phyloP scores from a whole-genome alignment of 2,329 filamentous ascomycete species.

The Calonectria multiphialidica region DNA sequence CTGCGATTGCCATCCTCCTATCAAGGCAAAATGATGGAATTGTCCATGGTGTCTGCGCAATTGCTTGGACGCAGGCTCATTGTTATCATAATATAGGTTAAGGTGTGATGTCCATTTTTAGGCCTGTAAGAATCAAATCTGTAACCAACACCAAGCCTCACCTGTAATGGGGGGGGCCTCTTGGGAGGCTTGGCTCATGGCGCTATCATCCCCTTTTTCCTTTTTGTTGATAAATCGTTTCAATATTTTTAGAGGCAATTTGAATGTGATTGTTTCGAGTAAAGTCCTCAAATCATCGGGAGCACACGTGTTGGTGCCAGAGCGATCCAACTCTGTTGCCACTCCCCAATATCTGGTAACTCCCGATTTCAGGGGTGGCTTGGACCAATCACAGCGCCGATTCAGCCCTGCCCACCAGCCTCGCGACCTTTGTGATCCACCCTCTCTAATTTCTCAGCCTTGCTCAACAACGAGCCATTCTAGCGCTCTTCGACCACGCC shows the following conservation, averaged over 20 bases:
- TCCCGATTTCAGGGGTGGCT: slow-evolving; percentile 43
- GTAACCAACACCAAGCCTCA: neutral
- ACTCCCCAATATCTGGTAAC: slow-evolving; percentile 37
- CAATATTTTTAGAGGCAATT: neutral
- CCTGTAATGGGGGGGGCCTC: neutral
- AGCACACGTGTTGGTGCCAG: slow-evolving; percentile 2
- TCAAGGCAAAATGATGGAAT: neutral
- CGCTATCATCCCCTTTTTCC: neutral
- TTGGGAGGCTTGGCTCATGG: neutral
- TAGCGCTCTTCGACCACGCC: neutral
- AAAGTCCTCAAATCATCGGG: neutral
- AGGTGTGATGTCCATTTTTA: neutral
- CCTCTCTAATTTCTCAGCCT: slow-evolving; percentile 33
- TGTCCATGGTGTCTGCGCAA: neutral
- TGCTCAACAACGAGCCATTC: slow-evolving; percentile 22
- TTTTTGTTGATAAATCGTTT: neutral
- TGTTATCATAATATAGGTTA: neutral
- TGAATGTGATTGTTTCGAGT: neutral
- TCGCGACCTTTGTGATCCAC: neutral
- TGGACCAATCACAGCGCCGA: slow-evolving; percentile 28
- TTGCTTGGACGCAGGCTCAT: neutral
- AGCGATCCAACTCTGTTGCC: slow-evolving; percentile 9
- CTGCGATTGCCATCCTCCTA: too few species aligned
- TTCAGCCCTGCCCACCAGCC: slow-evolving; percentile 14
- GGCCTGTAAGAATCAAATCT: too few species aligned